A percentile compares a stretch with the other conserved stretches of the same genome.
phyloP scores from a whole-genome alignment of 768 basidiomycete genomes.

The Leucocoprinus sp. region DNA sequence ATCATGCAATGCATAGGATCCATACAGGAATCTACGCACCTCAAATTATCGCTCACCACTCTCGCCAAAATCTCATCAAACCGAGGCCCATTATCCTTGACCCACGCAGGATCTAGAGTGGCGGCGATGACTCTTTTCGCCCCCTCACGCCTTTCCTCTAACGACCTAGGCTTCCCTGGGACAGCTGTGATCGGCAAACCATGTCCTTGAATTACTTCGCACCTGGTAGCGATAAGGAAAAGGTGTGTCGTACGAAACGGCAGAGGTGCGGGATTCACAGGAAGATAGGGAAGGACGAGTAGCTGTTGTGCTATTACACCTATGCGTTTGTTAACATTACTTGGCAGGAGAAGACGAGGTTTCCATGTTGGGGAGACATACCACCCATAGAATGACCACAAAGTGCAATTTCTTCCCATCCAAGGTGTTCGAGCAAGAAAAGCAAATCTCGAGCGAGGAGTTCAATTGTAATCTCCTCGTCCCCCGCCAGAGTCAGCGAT shows the following conservation, averaged over 20 bases:
- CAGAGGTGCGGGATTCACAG: constrained; percentile 24
- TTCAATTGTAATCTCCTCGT: constrained; percentile 36
- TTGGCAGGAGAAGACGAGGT: too few relatives aligned
- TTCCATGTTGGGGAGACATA: constrained; percentile 16
- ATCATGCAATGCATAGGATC: too few relatives aligned
- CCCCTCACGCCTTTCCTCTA: constrained; percentile 19
- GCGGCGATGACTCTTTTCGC: constrained; percentile 19
- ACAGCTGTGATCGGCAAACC: constrained; percentile 19
- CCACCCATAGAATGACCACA: constrained; percentile 50
- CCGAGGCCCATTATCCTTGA: constrained; percentile 17
- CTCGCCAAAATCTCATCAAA: constrained; percentile 19
- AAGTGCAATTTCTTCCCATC: constrained; percentile 34
- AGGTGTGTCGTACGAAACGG: constrained; percentile 34
- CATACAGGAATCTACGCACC: neutral
- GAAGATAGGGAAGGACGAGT: constrained; percentile 32
- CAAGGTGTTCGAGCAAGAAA: constrained; percentile 27
- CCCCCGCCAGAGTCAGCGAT: constrained; percentile 18
- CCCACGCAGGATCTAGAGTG: constrained; percentile 22
- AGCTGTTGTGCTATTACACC: constrained; percentile 37
- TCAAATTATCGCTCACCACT: constrained; percentile 13
- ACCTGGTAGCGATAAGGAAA: constrained; percentile 30
- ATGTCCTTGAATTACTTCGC: constrained; percentile 17
- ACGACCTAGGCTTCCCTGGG: constrained; percentile 18
- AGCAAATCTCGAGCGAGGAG: constrained; percentile 37
- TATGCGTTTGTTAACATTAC: too few relatives aligned